Percentiles rank a stretch among this genome's conserved stretches.
Conservation (phyloP, 2,329 filamentous ascomycete genomes). For the Lasiodiplodia citricola region DNA sequence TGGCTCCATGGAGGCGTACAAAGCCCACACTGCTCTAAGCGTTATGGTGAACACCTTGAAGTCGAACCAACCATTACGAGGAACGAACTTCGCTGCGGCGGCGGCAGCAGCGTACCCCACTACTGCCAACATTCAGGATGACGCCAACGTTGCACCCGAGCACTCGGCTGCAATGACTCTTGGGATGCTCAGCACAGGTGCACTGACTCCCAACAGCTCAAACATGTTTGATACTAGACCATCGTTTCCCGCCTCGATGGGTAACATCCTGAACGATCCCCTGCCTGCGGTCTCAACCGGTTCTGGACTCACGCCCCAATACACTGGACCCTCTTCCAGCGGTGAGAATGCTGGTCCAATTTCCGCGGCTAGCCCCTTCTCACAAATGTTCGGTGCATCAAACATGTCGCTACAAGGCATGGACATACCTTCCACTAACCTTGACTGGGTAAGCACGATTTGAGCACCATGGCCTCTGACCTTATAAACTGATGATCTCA, state of each 20-base stretch:
- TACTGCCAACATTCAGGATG: slow-evolving; percentile 44
- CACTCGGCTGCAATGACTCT: slow-evolving; percentile 72
- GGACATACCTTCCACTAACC: slow-evolving; percentile 57
- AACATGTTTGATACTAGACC: slow-evolving; percentile 47
- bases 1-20: slow-evolving; percentile 85
- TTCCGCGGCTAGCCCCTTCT: slow-evolving; percentile 59
- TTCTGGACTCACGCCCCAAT: slow-evolving; percentile 42
- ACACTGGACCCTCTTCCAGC: slow-evolving; percentile 36
- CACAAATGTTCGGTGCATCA: slow-evolving; percentile 57
- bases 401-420: slow-evolving; percentile 55
- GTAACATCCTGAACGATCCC: slow-evolving; percentile 45
- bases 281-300: slow-evolving; percentile 33
- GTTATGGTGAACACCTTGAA: slow-evolving; percentile 84
- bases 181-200: slow-evolving; percentile 69
- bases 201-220: slow-evolving; percentile 58
- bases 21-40: slow-evolving; percentile 79
- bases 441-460: slow-evolving; percentile 65
- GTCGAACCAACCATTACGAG: slow-evolving; percentile 46
- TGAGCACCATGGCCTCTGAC: background rate
- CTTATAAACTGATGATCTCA: slow-evolving; percentile 34
- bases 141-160: slow-evolving; percentile 65
- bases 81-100: slow-evolving; percentile 39
- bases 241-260: slow-evolving; percentile 44
- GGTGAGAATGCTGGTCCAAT: slow-evolving; percentile 43
- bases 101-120: slow-evolving; percentile 38